These are phyloP conservation scores for Colletotrichum paranaense DNA, from an alignment of 2,329 filamentous ascomycete species.

Conservation along the genomic window DNA sequence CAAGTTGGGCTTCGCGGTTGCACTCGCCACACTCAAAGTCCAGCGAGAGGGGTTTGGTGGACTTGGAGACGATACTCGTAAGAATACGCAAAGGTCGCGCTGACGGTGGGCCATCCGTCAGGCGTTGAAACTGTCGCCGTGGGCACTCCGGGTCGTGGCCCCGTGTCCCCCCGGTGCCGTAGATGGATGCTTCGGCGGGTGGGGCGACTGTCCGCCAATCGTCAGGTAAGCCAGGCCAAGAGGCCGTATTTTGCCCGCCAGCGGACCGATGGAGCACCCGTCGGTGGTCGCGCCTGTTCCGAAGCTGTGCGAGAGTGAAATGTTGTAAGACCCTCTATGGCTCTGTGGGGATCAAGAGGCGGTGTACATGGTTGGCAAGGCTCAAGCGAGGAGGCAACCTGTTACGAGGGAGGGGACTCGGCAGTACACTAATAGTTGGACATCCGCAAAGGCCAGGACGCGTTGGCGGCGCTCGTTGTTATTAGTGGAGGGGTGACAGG, in stretches of 20 bases:
- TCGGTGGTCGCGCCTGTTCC: constrained; percentile 20
- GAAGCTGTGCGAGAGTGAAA: not conserved
- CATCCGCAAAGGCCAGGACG: not conserved
- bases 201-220: constrained; percentile 13
- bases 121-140: constrained; percentile 11
- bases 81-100: constrained; percentile 39
- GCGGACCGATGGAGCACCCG: constrained; percentile 6
- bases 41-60: constrained; percentile 72
- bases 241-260: constrained; percentile 12
- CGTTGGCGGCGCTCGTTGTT: not conserved
- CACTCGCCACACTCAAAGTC: constrained; percentile 76
- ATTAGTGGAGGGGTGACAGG: not conserved
- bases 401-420: not conserved
- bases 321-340: not conserved
- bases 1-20: constrained; percentile 71
- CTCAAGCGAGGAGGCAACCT: constrained; percentile 14
- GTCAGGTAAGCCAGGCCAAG: constrained; percentile 9
- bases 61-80: constrained; percentile 50
- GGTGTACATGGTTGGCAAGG: constrained; percentile 21
- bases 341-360: constrained; percentile 31
- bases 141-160: constrained; percentile 11
- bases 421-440: too few relatives aligned
- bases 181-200: constrained; percentile 30
- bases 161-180: constrained; percentile 24
- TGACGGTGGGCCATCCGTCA: constrained; percentile 37